Percentiles rank a stretch among this genome's conserved stretches.
phyloP scores from a whole-genome alignment of 192 early-diverging fungal genomes.

The Coemansia sp. region DNA sequence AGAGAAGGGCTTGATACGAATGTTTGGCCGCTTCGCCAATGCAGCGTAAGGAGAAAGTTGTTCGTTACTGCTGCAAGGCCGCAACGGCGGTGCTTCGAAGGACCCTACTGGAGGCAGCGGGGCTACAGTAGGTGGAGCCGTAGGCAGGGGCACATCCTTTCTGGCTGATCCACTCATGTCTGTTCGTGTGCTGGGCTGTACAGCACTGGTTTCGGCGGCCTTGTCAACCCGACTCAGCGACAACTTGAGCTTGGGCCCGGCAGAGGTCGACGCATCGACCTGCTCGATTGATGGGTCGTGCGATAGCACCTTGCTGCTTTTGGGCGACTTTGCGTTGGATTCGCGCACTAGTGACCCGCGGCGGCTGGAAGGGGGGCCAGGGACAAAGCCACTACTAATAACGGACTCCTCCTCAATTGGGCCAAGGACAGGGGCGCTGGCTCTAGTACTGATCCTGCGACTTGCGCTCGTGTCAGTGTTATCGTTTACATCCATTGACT shows the following conservation, averaged over 20 bases:
- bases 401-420: background rate
- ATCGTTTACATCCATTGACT: background rate
- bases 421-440: background rate
- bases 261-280: background rate
- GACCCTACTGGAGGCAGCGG: background rate
- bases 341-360: background rate
- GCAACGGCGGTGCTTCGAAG: background rate
- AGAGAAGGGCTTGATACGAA: conserved; percentile 34
- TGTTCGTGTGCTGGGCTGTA: background rate
- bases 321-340: background rate
- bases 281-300: background rate
- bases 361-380: background rate
- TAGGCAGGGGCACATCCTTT: background rate
- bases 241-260: background rate
- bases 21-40: conserved; percentile 16
- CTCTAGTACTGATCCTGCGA: background rate
- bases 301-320: background rate
- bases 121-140: background rate
- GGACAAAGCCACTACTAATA: background rate
- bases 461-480: background rate
- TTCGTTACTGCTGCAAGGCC: background rate
- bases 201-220: background rate
- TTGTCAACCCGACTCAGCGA: background rate
- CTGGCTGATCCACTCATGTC: background rate
- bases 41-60: background rate